These are phyloP conservation scores for Nemania sp. DNA, from an alignment of 2,329 filamentous ascomycete genomes.

Conservation along the genomic window DNA sequence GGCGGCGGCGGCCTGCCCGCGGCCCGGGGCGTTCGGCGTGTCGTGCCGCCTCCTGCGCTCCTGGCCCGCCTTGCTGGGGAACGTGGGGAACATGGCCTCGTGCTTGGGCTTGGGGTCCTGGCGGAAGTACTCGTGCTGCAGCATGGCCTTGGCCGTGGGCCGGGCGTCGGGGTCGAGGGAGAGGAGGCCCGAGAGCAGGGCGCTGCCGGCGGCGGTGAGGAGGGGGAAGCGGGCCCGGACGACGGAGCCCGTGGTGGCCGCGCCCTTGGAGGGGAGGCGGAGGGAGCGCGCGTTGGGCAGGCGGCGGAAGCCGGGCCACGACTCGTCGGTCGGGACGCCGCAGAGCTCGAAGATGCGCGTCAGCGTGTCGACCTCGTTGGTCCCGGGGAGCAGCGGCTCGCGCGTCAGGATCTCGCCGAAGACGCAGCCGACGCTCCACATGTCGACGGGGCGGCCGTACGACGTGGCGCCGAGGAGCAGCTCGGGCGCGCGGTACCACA, in stretches of 20 bases:
- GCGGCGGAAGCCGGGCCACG: slow-evolving; percentile 85
- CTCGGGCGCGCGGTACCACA: slow-evolving; percentile 96
- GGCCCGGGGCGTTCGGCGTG: slow-evolving; percentile 81
- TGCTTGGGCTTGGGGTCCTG: slow-evolving; percentile 91
- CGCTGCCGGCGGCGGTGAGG: slow-evolving; percentile 74
- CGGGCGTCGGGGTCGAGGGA: slow-evolving; percentile 73
- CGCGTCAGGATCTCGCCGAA: slow-evolving; percentile 88
- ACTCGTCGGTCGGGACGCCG: slow-evolving; percentile 79
- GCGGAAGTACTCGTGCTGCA: slow-evolving; percentile 81
- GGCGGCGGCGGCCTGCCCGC: slow-evolving; percentile 67
- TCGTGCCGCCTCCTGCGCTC: slow-evolving; percentile 75
- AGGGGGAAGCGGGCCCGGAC: slow-evolving; percentile 81
- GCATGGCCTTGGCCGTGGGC: slow-evolving; percentile 72
- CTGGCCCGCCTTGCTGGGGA: slow-evolving; percentile 91
- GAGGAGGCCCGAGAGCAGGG: slow-evolving; percentile 71
- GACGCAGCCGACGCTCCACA: slow-evolving; percentile 97
- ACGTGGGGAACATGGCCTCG: slow-evolving; percentile 93
- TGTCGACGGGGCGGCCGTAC: slow-evolving; percentile 80
- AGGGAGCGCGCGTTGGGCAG: slow-evolving; percentile 85
- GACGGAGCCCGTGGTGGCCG: slow-evolving; percentile 51
- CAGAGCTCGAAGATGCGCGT: slow-evolving; percentile 87
- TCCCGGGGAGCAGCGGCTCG: slow-evolving; percentile 82
- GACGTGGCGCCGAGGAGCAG: slow-evolving; percentile 78
- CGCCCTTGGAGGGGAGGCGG: slow-evolving; percentile 59
- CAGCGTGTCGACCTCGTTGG: slow-evolving; percentile 91